Conservation (phyloP, 108 stramenopile genomes). For the Cylindrotheca fusiformis region DNA sequence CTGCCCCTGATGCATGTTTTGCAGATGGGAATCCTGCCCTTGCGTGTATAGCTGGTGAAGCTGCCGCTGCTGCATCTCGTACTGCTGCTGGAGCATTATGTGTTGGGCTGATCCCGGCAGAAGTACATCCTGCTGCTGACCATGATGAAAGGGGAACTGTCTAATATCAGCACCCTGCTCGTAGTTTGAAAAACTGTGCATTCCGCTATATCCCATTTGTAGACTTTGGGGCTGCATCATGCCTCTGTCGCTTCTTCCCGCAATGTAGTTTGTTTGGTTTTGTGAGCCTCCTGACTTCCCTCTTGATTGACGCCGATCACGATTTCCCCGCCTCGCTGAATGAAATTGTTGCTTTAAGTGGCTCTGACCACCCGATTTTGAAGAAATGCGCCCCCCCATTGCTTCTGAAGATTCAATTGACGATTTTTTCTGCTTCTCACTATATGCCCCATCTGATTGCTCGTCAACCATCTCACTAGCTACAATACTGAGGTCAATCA, state of each 20-base stretch:
- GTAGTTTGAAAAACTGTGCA: slow-evolving; percentile 20
- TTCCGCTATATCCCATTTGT: slow-evolving; percentile 17
- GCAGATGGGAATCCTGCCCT: slow-evolving; percentile 37
- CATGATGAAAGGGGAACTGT: slow-evolving; percentile 13
- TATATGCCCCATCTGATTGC: slow-evolving; percentile 12
- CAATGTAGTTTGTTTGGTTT: background rate
- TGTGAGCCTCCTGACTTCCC: background rate
- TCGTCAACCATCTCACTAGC: slow-evolving; percentile 50
- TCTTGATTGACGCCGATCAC: slow-evolving; percentile 7
- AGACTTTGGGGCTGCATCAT: slow-evolving; percentile 2
- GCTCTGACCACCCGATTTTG: slow-evolving; percentile 7
- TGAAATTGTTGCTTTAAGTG: slow-evolving; percentile 8
- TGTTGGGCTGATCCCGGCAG: slow-evolving; percentile 19
- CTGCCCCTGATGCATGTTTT: background rate
- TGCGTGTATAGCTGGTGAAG: slow-evolving; percentile 45
- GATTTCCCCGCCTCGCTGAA: slow-evolving; percentile 3
- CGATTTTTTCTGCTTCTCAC: slow-evolving; percentile 7
- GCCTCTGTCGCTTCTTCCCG: background rate
- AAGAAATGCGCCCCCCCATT: background rate
- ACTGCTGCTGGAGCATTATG: slow-evolving; percentile 38
- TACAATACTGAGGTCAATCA: slow-evolving; percentile 62
- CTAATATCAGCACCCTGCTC: slow-evolving; percentile 26
- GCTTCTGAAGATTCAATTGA: slow-evolving; percentile 5
- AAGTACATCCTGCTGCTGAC: slow-evolving; percentile 12
- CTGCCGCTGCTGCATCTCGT: slow-evolving; percentile 53